Conservation (phyloP, 805 yeast species). For the Saturnispora halmiae region DNA sequence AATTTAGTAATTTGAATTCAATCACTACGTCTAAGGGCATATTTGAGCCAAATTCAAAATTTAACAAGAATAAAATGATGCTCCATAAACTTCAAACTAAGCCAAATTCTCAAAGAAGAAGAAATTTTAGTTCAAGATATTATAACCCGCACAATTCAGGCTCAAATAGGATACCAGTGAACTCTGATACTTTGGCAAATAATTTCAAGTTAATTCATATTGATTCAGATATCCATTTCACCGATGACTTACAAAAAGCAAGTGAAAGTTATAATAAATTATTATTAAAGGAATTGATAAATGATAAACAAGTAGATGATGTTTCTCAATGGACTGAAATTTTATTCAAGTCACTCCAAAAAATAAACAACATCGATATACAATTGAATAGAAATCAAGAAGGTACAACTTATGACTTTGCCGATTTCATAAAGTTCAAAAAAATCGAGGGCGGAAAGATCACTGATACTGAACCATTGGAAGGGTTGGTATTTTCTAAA, state of each 20-base stretch:
- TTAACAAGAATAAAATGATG: constrained; percentile 1
- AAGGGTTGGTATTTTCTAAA: constrained; percentile 82
- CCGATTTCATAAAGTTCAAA: constrained; percentile 84
- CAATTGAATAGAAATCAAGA: constrained; percentile 41
- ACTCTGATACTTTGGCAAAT: background rate
- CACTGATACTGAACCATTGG: constrained; percentile 49
- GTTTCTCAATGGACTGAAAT: constrained; percentile 51
- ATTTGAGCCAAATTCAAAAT: background rate
- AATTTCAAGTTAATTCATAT: constrained; percentile 7
- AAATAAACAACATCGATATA: constrained; percentile 50
- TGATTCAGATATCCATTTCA: constrained; percentile 21
- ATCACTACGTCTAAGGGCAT: background rate
- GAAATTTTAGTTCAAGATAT: constrained; percentile 14
- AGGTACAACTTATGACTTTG: constrained; percentile 72
- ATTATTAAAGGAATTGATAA: constrained; percentile 49
- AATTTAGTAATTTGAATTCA: background rate
- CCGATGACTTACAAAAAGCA: constrained; percentile 28
- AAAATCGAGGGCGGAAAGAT: constrained; percentile 69
- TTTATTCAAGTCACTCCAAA: constrained; percentile 41
- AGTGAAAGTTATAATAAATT: constrained; percentile 39
- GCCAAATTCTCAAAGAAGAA: constrained; percentile 12
- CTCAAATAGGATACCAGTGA: background rate
- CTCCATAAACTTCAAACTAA: background rate
- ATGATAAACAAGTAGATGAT: constrained; percentile 47
- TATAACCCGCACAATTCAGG: constrained; percentile 1